Evolutionary conservation across 2,329 filamentous ascomycete species (phyloP), one percentile per base, ranked within the genome.

Genomic region (Fusarium chuoi): DNA sequence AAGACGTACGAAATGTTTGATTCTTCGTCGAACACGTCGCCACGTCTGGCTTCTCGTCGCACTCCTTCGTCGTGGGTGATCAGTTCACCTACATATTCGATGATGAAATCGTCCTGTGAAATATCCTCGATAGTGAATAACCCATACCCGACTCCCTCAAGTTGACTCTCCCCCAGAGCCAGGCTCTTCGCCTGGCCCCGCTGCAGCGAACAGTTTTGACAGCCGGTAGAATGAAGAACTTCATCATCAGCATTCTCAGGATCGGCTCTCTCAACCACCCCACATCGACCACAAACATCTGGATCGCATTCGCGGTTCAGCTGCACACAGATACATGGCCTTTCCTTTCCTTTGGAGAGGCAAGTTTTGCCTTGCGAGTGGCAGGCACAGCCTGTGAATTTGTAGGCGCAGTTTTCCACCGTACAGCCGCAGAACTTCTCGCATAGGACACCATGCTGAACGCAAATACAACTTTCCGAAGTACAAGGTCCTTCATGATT

Each of bases 221-320:
- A 97, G 9, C 89, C 89, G 1, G 84, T 87, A 5, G 85, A 80
- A 68, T 89, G 85, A 9, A 93, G 80, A 4, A 83, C 81, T 18
- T 90, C 87, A 52, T 92, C 84, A 58, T 91, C 86, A 11, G 88
- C 87, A 75, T 93, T 92, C n/a, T 85, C 82, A 1, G 92, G 92
- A 77, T 95, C 90, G 7, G 93, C 88, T 5, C 93, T 87, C 66
- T 93, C 89, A 17, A 85, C 79, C 1, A 91, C 92, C 35, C 93
- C 93, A 75, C 94, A 96, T 14, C 85, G 86, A 22, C 87, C 87
- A 77, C 94, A 97, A 18, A 96, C 85, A 66, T 92, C 90, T 5
- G 93, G 90, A 76, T 96, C 94, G 78, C 94, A 97, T 82, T 97
- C 94, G 44, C 94, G 89, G 74, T 93, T 92, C 59, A 94, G 86